phyloP scores from a whole-genome alignment of 352 stramenopile genomes.

The Phytopythium montanum region DNA sequence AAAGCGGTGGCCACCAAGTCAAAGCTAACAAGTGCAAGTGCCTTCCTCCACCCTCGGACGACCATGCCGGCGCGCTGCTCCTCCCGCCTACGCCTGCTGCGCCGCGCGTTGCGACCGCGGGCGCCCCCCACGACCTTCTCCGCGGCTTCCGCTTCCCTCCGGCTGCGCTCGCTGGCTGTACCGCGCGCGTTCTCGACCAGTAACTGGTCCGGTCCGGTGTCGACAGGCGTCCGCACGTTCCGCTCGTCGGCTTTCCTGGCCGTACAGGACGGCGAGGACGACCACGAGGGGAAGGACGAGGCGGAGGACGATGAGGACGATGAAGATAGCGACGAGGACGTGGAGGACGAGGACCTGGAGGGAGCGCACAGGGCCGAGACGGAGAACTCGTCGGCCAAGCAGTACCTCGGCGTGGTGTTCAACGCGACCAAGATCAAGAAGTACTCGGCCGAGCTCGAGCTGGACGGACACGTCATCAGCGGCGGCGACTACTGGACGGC shows the following conservation, averaged over 20 bases:
- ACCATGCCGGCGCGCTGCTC: constrained; percentile 1
- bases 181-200: not conserved
- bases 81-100: constrained; percentile 1
- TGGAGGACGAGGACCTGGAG: constrained; percentile 18
- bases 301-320: constrained; percentile 15
- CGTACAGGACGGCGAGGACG: constrained; percentile 6
- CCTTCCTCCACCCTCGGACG: not conserved
- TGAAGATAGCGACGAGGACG: constrained; percentile 21
- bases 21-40: not conserved
- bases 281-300: constrained; percentile 1
- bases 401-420: constrained; percentile 72
- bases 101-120: not conserved
- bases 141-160: not conserved
- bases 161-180: not conserved
- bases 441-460: constrained; percentile 69
- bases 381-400: constrained; percentile 23
- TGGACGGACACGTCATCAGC: constrained; percentile 67
- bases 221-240: not conserved
- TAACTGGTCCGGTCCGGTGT: not conserved
- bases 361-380: constrained; percentile 27
- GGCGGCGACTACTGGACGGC: constrained; percentile 83
- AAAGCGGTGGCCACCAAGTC: not conserved
- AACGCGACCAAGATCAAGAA: constrained; percentile 76
- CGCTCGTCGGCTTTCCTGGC: constrained; percentile 3
- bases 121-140: not conserved